Conservation (phyloP, 805 yeast species). For the Saturnispora halmiae region DNA sequence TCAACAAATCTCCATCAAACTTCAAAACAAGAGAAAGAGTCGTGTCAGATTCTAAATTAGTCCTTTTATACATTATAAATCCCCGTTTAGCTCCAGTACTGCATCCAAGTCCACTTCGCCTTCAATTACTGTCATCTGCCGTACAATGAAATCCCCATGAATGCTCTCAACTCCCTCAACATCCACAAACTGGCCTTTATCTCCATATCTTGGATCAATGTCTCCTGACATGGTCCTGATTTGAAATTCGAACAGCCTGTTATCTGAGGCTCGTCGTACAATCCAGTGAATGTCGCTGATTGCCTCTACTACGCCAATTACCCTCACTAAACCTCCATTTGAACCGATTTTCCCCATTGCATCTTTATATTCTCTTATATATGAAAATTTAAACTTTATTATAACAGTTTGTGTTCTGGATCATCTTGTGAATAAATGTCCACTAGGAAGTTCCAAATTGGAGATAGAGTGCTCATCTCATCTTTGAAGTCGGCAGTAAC, state of each 20-base stretch:
- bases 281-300: background rate
- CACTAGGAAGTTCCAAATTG: slow-evolving; percentile 20
- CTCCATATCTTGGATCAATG: slow-evolving; percentile 5
- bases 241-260: background rate
- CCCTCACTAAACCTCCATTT: background rate
- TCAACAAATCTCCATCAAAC: slow-evolving; percentile 49
- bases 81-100: background rate
- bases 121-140: slow-evolving; percentile 1
- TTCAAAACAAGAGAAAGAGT: slow-evolving; percentile 40
- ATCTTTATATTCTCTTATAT: no score
- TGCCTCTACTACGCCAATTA: background rate
- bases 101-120: slow-evolving; percentile 1
- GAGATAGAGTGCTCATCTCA: slow-evolving; percentile 27
- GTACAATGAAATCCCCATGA: background rate
- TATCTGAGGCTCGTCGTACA: background rate
- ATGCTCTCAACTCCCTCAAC: slow-evolving; percentile 3
- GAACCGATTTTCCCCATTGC: background rate
- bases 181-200: slow-evolving; percentile 8
- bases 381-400: background rate
- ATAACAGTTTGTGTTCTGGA: no score
- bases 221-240: background rate
- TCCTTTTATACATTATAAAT: background rate
- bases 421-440: slow-evolving; percentile 6
- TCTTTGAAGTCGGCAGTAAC: slow-evolving; percentile 22
- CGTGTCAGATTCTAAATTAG: slow-evolving; percentile 36